Evolutionary conservation across 2,329 filamentous ascomycete species (phyloP), one percentile per base, ranked within the genome.

Genomic region (Fusarium longipes): DNA sequence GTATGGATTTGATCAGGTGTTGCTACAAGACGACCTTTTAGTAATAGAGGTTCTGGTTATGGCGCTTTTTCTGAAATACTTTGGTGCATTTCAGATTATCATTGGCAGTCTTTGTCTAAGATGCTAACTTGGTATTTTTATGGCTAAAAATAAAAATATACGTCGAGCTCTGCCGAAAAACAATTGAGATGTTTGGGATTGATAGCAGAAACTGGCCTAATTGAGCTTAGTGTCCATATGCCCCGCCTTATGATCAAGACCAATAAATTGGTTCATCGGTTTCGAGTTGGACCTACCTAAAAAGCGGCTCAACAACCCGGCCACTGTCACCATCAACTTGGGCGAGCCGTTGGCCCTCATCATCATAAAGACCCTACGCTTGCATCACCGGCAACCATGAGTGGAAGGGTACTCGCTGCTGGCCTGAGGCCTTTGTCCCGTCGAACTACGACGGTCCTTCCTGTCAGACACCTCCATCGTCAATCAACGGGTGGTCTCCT

Each of bases 401-500:
- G 77, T 59, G 75, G 75, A 57, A 76, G 76, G 63, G 70, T 77
- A 58, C 83, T 94, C 80, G 89, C 91, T 79, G 88, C 90, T 77
- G 88, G 91, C 81, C 85, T 91, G 72, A 82, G 87, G 80, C 87
- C 89, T 79, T 81, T 89, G 73, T 83, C 89, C 77, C 88, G 88
- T 80, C 87, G 87, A 78, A 84, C 83, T 70, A 79, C 83, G 65
- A 79, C 83, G 65, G 78, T 84, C 72, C 82, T 82, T 73, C 78
- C 83, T 67, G 82, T 83, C 73, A 90, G 90, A 73, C 86, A 89
- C 76, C 82, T 91, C 71, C 88, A 92, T 79, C 88, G 84, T 65
- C 83, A 89, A 60, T 86, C 89, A 32, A 87, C 88, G 15, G 89
- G 90, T 55, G 91, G 91, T 25, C 85, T 93, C 33, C 83, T 93